Evolutionary conservation across 2,329 filamentous ascomycete genomes (phyloP).

Genomic region (Pseudogymnoascus sp.): DNA sequence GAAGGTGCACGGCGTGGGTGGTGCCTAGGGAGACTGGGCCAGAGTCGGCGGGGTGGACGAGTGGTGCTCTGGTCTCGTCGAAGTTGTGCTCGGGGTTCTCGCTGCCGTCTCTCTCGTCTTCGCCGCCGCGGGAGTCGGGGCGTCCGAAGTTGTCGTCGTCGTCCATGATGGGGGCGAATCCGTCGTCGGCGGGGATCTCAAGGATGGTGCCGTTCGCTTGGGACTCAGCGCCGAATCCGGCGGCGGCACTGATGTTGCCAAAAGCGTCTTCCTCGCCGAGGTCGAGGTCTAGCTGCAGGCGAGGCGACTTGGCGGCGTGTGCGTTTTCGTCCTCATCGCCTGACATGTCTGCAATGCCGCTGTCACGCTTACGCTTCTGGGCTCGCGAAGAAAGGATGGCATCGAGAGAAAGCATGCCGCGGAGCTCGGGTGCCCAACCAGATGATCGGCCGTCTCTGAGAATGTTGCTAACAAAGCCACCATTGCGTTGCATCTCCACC

Average conservation of each 20-base stretch:
- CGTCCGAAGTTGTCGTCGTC: conserved; percentile 35
- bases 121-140: conserved; percentile 30
- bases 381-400: conserved; percentile 69
- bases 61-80: conserved; percentile 69
- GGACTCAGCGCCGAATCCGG: conserved; percentile 43
- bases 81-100: conserved; percentile 51
- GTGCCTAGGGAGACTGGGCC: conserved; percentile 86
- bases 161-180: conserved; percentile 34
- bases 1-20: conserved; percentile 89
- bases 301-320: conserved; percentile 59
- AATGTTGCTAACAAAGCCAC: conserved; percentile 81
- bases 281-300: conserved; percentile 48
- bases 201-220: conserved; percentile 55
- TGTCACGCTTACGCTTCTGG: conserved; percentile 89
- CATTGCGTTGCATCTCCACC: conserved; percentile 85
- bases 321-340: conserved; percentile 51
- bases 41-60: conserved; percentile 74
- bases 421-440: conserved; percentile 85
- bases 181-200: conserved; percentile 55
- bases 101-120: conserved; percentile 27
- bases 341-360: conserved; percentile 73
- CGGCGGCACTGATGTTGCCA: conserved; percentile 39
- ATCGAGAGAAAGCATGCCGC: conserved; percentile 84
- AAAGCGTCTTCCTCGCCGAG: conserved; percentile 54
- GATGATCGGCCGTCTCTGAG: conserved; percentile 72